Evolutionary conservation across 225 moss, liverwort and hornwort species (phyloP), one percentile per base, ranked within the genome.

Genomic region (Takakia lepidozioides): DNA sequence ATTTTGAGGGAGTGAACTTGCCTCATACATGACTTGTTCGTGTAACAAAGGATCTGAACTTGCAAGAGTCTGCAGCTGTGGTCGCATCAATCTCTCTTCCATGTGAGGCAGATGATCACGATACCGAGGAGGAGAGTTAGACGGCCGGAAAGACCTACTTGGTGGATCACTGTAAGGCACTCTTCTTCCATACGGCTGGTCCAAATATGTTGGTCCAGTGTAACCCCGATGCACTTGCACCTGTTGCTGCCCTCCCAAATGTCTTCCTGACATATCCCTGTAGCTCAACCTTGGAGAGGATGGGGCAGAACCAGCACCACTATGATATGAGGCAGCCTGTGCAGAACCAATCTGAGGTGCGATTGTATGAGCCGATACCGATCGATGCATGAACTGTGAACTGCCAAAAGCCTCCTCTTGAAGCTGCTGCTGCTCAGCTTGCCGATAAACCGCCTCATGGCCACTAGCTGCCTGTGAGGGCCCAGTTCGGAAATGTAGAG

Each of bases 91-190:
- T 36, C 80, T 57, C 19, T 90, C 84, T 28, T 90, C 95, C 15
- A 61, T 55, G 56, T 76, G 87, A 46, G 56, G 61, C 10, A 74
- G 57, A 32, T 80, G 84, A 51, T 90, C 95, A 9, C 84, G 76
- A 55, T 84, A 87, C 29, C 87, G 87, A 3, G 93, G 93, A 46
- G 95, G 90, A 6, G 95, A 90, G 44, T 75, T 85, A 20, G 63
- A 85, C 3, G 64, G 73, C 38, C 83, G 72, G 59, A 58, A 65
- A 21, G 84, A 62, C 59, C 90, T 82, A 38, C 52, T 73, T 21
- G 68, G 27, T 37, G 72, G 51, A 51, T 90, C 93, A 24, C 60
- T 68, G 22, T 73, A 74, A 45, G 64, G 50, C 29, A 74, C 61
- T 41, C 78, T 80, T 66, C 79, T 69, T 8, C 78, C 69, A 60